Evolutionary conservation across 2,329 filamentous ascomycete genomes (phyloP).

Genomic region (Fusarium nisikadoi): DNA sequence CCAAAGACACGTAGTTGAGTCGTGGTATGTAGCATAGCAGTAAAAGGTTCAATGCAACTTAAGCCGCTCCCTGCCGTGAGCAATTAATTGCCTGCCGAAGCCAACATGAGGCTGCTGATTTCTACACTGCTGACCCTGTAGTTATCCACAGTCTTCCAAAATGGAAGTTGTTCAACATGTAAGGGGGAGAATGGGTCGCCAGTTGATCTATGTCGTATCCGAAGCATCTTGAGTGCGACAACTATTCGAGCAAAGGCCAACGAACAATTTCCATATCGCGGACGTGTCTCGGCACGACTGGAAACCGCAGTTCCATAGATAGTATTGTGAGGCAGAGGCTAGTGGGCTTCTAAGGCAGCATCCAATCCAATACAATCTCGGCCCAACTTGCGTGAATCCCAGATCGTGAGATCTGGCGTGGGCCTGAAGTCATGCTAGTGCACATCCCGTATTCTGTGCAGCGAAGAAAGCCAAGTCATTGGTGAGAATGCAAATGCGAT

Average conservation of each 20-base stretch:
- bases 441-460: conserved; percentile 33
- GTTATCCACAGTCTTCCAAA: conserved; percentile 26
- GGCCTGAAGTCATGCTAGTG: conserved; percentile 33
- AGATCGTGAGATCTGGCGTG: conserved; percentile 40
- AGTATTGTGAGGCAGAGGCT: conserved; percentile 3
- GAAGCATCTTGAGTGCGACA: not conserved
- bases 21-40: not conserved
- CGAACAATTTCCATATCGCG: conserved; percentile 6
- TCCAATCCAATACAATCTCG: conserved; percentile 27
- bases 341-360: conserved; percentile 20
- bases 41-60: not conserved
- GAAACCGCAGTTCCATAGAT: conserved; percentile 15
- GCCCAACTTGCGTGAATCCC: conserved; percentile 31
- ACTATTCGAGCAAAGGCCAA: conserved; percentile 9
- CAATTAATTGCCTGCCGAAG: not conserved
- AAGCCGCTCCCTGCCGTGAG: not conserved
- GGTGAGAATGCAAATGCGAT: conserved; percentile 15
- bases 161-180: conserved; percentile 23
- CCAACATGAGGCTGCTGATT: conserved; percentile 6
- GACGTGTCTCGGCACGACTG: conserved; percentile 39
- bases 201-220: conserved; percentile 10
- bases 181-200: conserved; percentile 14
- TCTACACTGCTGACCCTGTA: conserved; percentile 9
- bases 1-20: not conserved
- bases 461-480: conserved; percentile 21